Evolutionary conservation across 2,329 filamentous ascomycete genomes (phyloP).

Genomic region (Aspergillus sp.): DNA sequence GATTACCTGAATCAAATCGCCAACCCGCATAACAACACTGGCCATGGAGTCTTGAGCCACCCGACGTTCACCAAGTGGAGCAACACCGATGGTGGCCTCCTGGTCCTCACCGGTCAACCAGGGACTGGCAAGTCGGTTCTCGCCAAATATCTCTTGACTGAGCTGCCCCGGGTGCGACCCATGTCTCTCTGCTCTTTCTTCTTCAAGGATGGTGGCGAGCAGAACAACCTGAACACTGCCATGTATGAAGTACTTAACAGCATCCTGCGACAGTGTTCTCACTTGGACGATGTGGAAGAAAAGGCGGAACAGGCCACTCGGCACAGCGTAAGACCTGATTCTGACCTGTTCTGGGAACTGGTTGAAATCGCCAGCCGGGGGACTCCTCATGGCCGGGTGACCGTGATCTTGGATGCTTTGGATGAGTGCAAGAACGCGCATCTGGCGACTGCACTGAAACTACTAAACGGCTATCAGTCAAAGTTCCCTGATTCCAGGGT

Average conservation of each 20-base stretch:
- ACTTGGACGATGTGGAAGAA: not conserved
- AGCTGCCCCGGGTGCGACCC: not conserved
- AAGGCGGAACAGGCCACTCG: not conserved
- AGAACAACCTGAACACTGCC: not conserved
- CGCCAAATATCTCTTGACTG: not conserved
- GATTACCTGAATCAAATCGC: constrained; percentile 1
- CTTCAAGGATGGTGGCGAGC: constrained; percentile 1
- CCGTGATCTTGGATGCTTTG: not conserved
- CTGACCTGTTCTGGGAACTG: constrained; percentile 1
- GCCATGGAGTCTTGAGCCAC: not conserved
- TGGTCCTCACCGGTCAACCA: not conserved
- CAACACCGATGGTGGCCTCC: not conserved
- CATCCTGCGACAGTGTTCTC: not conserved
- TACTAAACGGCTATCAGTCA: not conserved
- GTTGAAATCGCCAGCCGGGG: not conserved
- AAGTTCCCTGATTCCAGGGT: not conserved
- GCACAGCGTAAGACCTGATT: not conserved
- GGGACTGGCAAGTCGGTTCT: constrained; percentile 1
- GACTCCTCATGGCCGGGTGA: not conserved
- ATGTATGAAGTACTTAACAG: not conserved
- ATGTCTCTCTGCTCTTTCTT: not conserved
- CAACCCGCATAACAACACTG: not conserved
- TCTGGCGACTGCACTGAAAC: not conserved
- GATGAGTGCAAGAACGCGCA: constrained; percentile 1
- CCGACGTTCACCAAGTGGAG: not conserved